These are phyloP conservation scores for Penicillium digitatum DNA, from an alignment of 2,329 filamentous ascomycete genomes.

Conservation along the genomic window DNA sequence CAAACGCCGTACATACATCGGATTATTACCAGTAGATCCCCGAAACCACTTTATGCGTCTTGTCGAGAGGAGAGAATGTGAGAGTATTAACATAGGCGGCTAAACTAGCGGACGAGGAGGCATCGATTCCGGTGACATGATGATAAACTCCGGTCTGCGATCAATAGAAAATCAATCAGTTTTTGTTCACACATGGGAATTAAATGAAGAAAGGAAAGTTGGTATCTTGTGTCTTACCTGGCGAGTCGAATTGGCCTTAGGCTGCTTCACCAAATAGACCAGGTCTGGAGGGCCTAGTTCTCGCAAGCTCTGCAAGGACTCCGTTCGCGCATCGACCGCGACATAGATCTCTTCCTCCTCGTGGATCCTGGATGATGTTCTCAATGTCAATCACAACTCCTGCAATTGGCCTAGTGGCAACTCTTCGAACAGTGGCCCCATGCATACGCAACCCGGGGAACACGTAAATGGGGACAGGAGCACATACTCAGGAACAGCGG, in stretches of 20 bases:
- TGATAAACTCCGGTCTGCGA: conserved; percentile 85
- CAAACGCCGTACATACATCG: background rate
- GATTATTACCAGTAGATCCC: conserved; percentile 79
- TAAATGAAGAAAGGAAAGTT: background rate
- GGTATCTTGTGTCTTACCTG: conserved; percentile 45
- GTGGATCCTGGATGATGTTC: conserved; percentile 64
- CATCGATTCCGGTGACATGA: conserved; percentile 95
- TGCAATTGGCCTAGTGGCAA: conserved; percentile 5
- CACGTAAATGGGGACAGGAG: conserved; percentile 26
- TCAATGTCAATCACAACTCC: conserved; percentile 19
- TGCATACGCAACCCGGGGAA: conserved; percentile 26
- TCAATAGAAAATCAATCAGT: conserved; percentile 4
- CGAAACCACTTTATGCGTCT: conserved; percentile 83
- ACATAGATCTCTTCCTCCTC: conserved; percentile 83
- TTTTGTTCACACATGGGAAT: background rate
- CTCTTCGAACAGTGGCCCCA: conserved; percentile 13
- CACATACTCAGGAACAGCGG: conserved; percentile 70
- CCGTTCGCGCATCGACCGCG: conserved; percentile 86
- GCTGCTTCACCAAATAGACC: conserved; percentile 84
- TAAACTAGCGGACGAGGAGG: conserved; percentile 92
- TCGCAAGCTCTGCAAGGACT: conserved; percentile 76
- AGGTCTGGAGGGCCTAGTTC: conserved; percentile 95
- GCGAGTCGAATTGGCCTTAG: conserved; percentile 55
- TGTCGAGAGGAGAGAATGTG: conserved; percentile 82
- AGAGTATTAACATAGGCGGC: conserved; percentile 98